phyloP scores from a whole-genome alignment of 2,329 filamentous ascomycete genomes.

The Ophiocordyceps polyrhachis-furcata region DNA sequence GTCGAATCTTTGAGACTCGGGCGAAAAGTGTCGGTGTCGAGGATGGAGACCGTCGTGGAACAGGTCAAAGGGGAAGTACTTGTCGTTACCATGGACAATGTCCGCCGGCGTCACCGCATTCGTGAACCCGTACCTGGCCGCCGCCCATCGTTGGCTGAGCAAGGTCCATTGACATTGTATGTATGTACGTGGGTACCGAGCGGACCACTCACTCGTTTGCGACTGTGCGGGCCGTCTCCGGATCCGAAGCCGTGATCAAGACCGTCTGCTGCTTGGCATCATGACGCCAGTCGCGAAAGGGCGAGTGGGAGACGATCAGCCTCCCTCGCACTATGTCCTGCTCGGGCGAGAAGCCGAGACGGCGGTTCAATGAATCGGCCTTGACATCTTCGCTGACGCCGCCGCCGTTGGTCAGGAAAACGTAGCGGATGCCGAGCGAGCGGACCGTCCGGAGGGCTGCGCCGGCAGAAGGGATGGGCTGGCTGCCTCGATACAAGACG shows the following conservation, averaged over 20 bases:
- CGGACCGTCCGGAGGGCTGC: conserved; percentile 58
- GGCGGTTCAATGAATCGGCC: conserved; percentile 14
- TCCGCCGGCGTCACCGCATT: conserved; percentile 76
- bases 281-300: conserved; percentile 43
- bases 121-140: conserved; percentile 47
- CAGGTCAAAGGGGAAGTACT: conserved; percentile 64
- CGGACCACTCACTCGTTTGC: conserved; percentile 38
- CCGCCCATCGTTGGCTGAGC: background rate
- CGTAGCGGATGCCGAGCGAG: conserved; percentile 64
- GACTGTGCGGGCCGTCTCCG: conserved; percentile 49
- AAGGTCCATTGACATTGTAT: too few relatives aligned
- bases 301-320: conserved; percentile 71
- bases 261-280: conserved; percentile 33
- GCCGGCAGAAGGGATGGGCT: conserved; percentile 60
- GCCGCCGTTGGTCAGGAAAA: conserved; percentile 89
- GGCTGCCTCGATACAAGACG: conserved; percentile 71
- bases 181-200: too few relatives aligned
- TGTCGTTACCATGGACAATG: conserved; percentile 53
- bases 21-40: conserved; percentile 10
- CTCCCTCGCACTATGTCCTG: conserved; percentile 16
- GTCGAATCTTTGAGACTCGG: conserved; percentile 52
- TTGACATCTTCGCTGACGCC: conserved; percentile 51
- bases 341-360: conserved; percentile 12
- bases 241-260: conserved; percentile 53
- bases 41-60: conserved; percentile 13